These are phyloP conservation scores for Musa troglodytarum DNA, from an alignment of 176 grass and related monocot genomes.

Conservation along the genomic window DNA sequence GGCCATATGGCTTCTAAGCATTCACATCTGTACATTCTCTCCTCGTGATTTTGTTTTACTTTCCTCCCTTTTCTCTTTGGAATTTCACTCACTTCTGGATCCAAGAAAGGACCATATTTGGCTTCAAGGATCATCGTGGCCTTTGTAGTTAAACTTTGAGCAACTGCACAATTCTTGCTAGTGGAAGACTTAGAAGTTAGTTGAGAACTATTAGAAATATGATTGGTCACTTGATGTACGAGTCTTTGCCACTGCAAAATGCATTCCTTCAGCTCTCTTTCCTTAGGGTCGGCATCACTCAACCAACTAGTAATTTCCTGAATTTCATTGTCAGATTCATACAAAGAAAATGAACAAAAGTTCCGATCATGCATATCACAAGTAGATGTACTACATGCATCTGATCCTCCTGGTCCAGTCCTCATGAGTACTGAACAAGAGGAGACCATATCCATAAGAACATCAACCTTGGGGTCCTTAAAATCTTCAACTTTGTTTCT, in stretches of 20 bases:
- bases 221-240: constrained; percentile 32
- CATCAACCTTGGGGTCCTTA: constrained; percentile 11
- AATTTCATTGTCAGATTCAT: constrained; percentile 82
- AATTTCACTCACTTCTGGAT: constrained; percentile 48
- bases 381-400: constrained; percentile 41
- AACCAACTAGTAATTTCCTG: constrained; percentile 65
- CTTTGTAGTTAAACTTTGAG: constrained; percentile 44
- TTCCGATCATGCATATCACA: constrained; percentile 47
- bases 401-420: not conserved
- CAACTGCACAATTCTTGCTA: constrained; percentile 23
- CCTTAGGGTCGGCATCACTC: constrained; percentile 60
- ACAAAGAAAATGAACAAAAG: constrained; percentile 47
- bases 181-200: constrained; percentile 16
- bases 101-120: constrained; percentile 52
- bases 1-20: constrained; percentile 81
- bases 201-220: constrained; percentile 26
- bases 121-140: constrained; percentile 59
- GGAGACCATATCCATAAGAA: not conserved
- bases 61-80: constrained; percentile 56
- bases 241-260: constrained; percentile 76
- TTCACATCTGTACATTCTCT: constrained; percentile 62
- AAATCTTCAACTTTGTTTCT: constrained; percentile 36
- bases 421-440: not conserved
- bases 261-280: constrained; percentile 77
- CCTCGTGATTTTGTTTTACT: constrained; percentile 44